Percentiles rank a stretch among this genome's conserved stretches.
These are phyloP conservation scores for Astraeus odoratus DNA, from an alignment of 768 basidiomycete species.

Conservation along the genomic window DNA sequence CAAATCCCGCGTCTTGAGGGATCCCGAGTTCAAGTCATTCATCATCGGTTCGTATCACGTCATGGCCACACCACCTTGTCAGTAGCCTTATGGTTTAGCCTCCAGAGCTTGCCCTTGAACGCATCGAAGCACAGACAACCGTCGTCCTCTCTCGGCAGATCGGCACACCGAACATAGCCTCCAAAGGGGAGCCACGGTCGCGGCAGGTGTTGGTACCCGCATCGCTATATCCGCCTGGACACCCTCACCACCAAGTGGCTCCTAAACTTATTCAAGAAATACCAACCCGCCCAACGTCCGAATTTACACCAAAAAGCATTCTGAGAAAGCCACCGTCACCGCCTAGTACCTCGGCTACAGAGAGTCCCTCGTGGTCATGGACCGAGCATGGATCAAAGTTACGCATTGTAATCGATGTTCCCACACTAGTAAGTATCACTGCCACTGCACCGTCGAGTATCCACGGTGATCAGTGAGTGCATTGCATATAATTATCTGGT, in stretches of 20 bases:
- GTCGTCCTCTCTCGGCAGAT: slow-evolving; percentile 63
- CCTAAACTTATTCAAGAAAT: slow-evolving; percentile 22
- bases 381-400: slow-evolving; percentile 35
- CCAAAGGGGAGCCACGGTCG: slow-evolving; percentile 61
- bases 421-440: slow-evolving; percentile 45
- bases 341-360: slow-evolving; percentile 2
- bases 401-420: slow-evolving; percentile 45
- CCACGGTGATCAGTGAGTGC: slow-evolving; percentile 6
- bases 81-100: slow-evolving; percentile 11
- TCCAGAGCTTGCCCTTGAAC: slow-evolving; percentile 62
- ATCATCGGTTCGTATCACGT: slow-evolving; percentile 47
- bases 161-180: slow-evolving; percentile 67
- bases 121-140: slow-evolving; percentile 53
- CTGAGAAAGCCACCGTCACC: slow-evolving; percentile 26
- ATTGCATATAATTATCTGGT: background rate
- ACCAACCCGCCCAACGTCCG: slow-evolving; percentile 38
- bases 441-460: slow-evolving; percentile 2
- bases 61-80: background rate
- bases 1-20: slow-evolving; percentile 51
- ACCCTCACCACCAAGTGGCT: slow-evolving; percentile 10
- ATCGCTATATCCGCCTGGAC: slow-evolving; percentile 28
- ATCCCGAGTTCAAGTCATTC: slow-evolving; percentile 61
- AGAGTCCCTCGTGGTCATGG: slow-evolving; percentile 49
- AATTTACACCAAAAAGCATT: slow-evolving; percentile 33
- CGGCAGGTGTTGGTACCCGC: slow-evolving; percentile 53